These are phyloP conservation scores for Tetrahymena malaccensis DNA, from an alignment of 73 alveolate genomes.

Conservation along the genomic window DNA sequence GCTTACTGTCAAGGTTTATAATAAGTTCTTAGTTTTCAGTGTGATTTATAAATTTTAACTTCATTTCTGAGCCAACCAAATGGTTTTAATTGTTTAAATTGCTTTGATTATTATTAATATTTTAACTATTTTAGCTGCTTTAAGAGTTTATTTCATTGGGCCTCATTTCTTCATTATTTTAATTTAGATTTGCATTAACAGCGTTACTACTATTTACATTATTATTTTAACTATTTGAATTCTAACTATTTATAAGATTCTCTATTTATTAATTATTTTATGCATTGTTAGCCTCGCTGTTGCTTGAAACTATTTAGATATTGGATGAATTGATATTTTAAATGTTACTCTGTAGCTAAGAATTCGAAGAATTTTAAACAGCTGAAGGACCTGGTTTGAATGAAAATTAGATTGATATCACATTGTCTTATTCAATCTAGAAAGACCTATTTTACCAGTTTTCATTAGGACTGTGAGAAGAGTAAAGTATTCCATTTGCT, in stretches of 20 bases:
- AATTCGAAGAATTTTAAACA: not conserved
- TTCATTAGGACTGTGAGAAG: not conserved
- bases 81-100: not conserved
- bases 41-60: not conserved
- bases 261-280: no score
- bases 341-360: not conserved
- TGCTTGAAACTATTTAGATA: not conserved
- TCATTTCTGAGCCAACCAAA: not conserved
- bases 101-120: not conserved
- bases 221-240: no score
- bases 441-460: constrained; percentile 5
- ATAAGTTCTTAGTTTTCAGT: not conserved
- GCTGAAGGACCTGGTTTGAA: not conserved
- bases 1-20: not conserved
- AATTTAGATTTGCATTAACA: not conserved
- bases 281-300: not conserved
- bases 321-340: not conserved
- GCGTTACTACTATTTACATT: not conserved
- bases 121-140: not conserved
- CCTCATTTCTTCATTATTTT: not conserved
- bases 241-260: not conserved
- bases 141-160: not conserved
- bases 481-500: constrained; percentile 23
- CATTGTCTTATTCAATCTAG: constrained; percentile 5
- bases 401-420: not conserved